Evolutionary conservation across 495 filamentous ascomycete genomes (phyloP).

Genomic region (Penicillium riverlandense): DNA sequence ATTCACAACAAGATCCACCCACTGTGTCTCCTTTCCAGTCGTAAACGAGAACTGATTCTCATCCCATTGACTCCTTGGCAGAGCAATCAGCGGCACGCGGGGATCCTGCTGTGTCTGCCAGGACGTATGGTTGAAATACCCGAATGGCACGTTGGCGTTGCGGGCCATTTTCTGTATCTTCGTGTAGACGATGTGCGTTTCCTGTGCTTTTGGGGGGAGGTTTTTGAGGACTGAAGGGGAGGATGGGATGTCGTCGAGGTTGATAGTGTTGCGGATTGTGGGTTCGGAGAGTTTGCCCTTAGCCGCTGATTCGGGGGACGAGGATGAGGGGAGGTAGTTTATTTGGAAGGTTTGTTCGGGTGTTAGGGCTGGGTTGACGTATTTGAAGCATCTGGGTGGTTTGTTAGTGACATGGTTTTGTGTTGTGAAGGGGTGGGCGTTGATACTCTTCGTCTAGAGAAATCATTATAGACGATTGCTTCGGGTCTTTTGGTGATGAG

Average conservation of each 20-base stretch:
- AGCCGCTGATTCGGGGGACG: not conserved
- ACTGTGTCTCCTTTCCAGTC: slow-evolving; percentile 17
- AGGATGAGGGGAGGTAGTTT: not conserved
- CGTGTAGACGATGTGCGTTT: slow-evolving; percentile 42
- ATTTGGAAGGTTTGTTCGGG: slow-evolving; percentile 36
- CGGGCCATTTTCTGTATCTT: slow-evolving; percentile 37
- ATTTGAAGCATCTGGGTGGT: slow-evolving; percentile 34
- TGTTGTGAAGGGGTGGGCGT: too few species aligned
- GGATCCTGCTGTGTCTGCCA: slow-evolving; percentile 34
- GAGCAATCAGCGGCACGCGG: slow-evolving; percentile 16
- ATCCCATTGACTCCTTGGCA: slow-evolving; percentile 33
- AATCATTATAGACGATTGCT: slow-evolving; percentile 21
- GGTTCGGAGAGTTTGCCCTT: not conserved
- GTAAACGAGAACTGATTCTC: slow-evolving; percentile 31
- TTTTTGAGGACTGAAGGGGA: slow-evolving; percentile 9
- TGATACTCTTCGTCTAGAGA: slow-evolving; percentile 37
- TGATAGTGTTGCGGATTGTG: slow-evolving; percentile 6
- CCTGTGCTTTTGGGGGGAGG: slow-evolving; percentile 22
- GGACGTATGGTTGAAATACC: slow-evolving; percentile 42
- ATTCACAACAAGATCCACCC: slow-evolving; percentile 46
- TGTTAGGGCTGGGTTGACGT: slow-evolving; percentile 36
- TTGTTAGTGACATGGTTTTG: not conserved
- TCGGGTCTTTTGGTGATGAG: slow-evolving; percentile 1
- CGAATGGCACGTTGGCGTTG: slow-evolving; percentile 33
- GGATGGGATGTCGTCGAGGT: slow-evolving; percentile 21